Conservation (phyloP, 805 yeast genomes). For the Torulaspora delbrueckii region DNA sequence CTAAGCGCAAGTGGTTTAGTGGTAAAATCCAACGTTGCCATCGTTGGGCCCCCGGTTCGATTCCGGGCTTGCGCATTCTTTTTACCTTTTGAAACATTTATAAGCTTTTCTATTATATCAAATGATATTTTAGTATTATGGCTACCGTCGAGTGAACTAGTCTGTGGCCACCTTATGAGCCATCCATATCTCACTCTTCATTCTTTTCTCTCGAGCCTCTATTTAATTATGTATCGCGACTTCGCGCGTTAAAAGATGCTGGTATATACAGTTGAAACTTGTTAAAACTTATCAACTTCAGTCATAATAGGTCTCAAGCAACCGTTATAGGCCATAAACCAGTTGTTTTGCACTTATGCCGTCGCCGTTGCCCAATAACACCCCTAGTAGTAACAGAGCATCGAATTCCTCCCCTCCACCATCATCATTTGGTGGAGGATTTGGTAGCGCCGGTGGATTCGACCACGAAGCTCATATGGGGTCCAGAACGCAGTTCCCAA, state of each 20-base stretch:
- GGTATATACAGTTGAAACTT: too few relatives aligned
- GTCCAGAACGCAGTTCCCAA: conserved; percentile 29
- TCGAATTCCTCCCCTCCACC: conserved; percentile 30
- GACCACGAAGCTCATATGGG: conserved; percentile 27
- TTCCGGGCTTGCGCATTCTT: conserved; percentile 27
- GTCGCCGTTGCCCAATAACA: conserved; percentile 21
- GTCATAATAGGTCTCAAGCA: neutral
- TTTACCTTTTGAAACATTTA: neutral
- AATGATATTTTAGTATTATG: too few relatives aligned
- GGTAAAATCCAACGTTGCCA: conserved; percentile 29
- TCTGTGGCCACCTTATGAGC: too few relatives aligned
- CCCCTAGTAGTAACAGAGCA: conserved; percentile 20
- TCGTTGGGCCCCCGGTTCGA: conserved; percentile 30
- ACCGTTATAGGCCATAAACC: neutral
- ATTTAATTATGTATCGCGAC: neutral
- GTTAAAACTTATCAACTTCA: too few relatives aligned
- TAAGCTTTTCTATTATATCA: too few relatives aligned
- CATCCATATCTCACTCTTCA: neutral
- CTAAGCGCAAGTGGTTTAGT: conserved; percentile 26
- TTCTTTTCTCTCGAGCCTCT: neutral
- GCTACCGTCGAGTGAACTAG: too few relatives aligned
- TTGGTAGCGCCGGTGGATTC: conserved; percentile 29
- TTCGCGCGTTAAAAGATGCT: neutral
- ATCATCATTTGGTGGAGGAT: conserved; percentile 30
- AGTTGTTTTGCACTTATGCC: conserved; percentile 18